Conservation (phyloP, 2,329 filamentous ascomycete species). For the Penicillium sp. region DNA sequence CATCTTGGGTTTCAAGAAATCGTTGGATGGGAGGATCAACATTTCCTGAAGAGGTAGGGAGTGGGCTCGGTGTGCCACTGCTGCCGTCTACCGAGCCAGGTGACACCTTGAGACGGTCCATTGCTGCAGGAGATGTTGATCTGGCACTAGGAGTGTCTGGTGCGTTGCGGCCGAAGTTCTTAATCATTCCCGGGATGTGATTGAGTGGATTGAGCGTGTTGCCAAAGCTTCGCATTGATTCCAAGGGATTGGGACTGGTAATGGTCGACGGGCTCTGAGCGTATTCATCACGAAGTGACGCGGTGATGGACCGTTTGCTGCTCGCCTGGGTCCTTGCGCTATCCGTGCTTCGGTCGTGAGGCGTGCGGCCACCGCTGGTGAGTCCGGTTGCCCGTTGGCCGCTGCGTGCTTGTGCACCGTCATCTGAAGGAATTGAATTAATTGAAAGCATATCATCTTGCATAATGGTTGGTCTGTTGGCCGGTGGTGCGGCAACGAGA, state of each 20-base stretch:
- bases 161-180: conserved; percentile 62
- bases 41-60: conserved; percentile 15
- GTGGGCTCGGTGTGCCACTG: conserved; percentile 10
- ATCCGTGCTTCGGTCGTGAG: conserved; percentile 73
- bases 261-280: conserved; percentile 20
- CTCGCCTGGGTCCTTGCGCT: conserved; percentile 50
- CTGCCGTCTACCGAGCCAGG: conserved; percentile 19
- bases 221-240: conserved; percentile 77
- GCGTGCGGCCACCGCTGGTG: conserved; percentile 62
- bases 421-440: conserved; percentile 37
- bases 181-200: conserved; percentile 72
- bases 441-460: conserved; percentile 55
- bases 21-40: conserved; percentile 63
- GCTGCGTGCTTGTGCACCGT: conserved; percentile 34
- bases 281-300: conserved; percentile 24
- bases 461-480: conserved; percentile 49
- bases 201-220: conserved; percentile 80
- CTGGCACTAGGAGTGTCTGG: conserved; percentile 46
- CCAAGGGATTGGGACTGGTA: conserved; percentile 59
- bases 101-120: conserved; percentile 37
- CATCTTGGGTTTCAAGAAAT: conserved; percentile 70
- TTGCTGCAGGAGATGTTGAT: conserved; percentile 41
- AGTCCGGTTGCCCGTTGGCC: conserved; percentile 56
- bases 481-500: conserved; percentile 64
- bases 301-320: conserved; percentile 39